Evolutionary conservation across 257 asterid species (phyloP), one percentile per base, ranked within the genome.

Genomic region (Ligustrum vulgare): DNA sequence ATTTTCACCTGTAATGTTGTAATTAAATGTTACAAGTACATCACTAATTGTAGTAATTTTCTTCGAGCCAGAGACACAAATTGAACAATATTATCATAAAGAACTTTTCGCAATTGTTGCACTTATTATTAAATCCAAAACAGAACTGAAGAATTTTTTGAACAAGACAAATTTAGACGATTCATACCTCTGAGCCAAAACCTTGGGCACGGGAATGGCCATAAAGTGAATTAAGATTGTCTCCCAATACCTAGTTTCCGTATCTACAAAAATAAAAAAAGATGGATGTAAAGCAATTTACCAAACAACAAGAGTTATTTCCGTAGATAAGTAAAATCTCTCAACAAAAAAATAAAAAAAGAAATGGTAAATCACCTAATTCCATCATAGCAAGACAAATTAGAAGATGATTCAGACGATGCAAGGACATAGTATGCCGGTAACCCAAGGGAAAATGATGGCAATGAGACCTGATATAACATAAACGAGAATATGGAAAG

Each of bases 401-500:
- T 95, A 20, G 98, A 95, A 62, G 99, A 95, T 64, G 99, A 87
- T 85, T 95, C 99, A 20, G 94, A 95, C 1, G 92, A 87, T 80
- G 99, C 99, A 78, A 95, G 97, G 76, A 93, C 87, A 77, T 95
- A 95, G 82, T 95, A 95, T 69, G 99, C 99, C 5, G 99, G 97
- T 77, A 95, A 85, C 74, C 99, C 98, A 84, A 95, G 91, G 80
- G 98, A 90, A 85, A 87, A 95, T 75, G 97, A 90, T 20, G 99
- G 97, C 85, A 95, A 78, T 1, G 97, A 86, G 43, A 94, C 97
- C 99, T 94, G 86, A 37, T 72, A 77, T 76, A 51, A 69, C 7
- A 75, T 71, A 58, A 70, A 70, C 67, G 80, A 34, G 28, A 79
- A 74, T 34, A 31, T 8, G 66, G 69, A 70, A 75, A 76, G 70